Evolutionary conservation across 345 rosid genomes (phyloP).

Genomic region (Hypericum androsaemum): DNA sequence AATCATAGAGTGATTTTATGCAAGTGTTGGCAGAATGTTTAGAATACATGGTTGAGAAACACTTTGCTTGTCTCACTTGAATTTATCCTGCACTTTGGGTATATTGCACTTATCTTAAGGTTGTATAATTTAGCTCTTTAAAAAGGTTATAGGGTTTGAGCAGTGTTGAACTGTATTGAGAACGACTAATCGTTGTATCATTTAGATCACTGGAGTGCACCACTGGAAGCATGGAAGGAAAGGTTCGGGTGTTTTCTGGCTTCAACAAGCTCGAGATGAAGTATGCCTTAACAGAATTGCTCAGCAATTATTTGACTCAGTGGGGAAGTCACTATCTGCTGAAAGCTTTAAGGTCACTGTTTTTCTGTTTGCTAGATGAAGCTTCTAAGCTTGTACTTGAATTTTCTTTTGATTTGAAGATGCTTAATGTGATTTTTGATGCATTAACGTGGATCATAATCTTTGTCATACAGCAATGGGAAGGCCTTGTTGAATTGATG

Average conservation of each 20-base stretch:
- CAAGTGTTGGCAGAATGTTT: too few relatives aligned
- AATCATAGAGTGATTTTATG: constrained; percentile 1
- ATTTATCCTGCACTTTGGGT: background rate
- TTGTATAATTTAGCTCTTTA: background rate
- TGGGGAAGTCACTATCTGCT: constrained; percentile 84
- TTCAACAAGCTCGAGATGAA: constrained; percentile 80
- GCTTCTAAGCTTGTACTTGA: background rate
- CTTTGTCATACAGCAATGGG: constrained; percentile 74
- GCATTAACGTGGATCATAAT: too few relatives aligned
- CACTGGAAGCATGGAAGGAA: constrained; percentile 96
- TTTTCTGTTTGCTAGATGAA: background rate
- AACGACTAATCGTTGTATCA: background rate
- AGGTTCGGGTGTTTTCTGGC: constrained; percentile 86
- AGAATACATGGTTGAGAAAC: too few relatives aligned
- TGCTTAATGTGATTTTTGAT: too few relatives aligned
- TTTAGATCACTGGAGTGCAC: constrained; percentile 77
- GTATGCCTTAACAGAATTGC: constrained; percentile 64
- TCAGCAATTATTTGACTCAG: constrained; percentile 79
- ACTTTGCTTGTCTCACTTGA: too few relatives aligned
- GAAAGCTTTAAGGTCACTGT: constrained; percentile 74
- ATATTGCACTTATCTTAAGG: background rate
- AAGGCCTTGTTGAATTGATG: constrained; percentile 74
- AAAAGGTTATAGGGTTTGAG: too few relatives aligned
- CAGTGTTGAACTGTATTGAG: too few relatives aligned
- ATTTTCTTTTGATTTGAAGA: too few relatives aligned